Evolutionary conservation across 2,329 filamentous ascomycete species (phyloP).

Genomic region (Elsinoe batatas): DNA sequence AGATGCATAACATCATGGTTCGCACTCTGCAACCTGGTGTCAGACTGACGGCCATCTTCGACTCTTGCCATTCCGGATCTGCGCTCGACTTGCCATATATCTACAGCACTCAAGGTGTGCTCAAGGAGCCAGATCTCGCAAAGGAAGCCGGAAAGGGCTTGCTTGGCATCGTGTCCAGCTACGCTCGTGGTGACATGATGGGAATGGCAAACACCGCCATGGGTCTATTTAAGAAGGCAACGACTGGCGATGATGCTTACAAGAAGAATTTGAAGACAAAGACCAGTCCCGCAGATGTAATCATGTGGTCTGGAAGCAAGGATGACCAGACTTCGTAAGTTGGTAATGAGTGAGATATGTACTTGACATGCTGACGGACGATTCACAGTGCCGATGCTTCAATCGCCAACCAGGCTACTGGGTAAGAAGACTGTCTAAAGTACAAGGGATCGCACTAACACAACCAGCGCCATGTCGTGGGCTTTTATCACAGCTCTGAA

Average conservation of each 20-base stretch:
- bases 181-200: constrained; percentile 72
- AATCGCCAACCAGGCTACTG: constrained; percentile 80
- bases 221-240: constrained; percentile 78
- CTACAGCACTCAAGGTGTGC: constrained; percentile 68
- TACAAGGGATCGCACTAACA: neutral
- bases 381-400: constrained; percentile 68
- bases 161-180: constrained; percentile 62
- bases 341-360: neutral
- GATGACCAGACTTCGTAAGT: constrained; percentile 87
- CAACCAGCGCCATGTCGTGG: constrained; percentile 72
- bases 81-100: constrained; percentile 69
- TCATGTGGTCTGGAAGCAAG: constrained; percentile 97
- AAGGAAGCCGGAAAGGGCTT: constrained; percentile 68
- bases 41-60: constrained; percentile 70
- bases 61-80: constrained; percentile 71
- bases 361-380: constrained; percentile 8
- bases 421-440: constrained; percentile 27
- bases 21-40: constrained; percentile 69
- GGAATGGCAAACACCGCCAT: constrained; percentile 74
- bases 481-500: constrained; percentile 87
- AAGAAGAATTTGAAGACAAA: constrained; percentile 77
- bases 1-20: constrained; percentile 75
- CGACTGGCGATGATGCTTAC: constrained; percentile 66
- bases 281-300: constrained; percentile 87
- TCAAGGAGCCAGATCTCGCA: constrained; percentile 72